These are phyloP conservation scores for Mentha longifolia DNA, from an alignment of 257 asterid species.

Conservation along the genomic window DNA sequence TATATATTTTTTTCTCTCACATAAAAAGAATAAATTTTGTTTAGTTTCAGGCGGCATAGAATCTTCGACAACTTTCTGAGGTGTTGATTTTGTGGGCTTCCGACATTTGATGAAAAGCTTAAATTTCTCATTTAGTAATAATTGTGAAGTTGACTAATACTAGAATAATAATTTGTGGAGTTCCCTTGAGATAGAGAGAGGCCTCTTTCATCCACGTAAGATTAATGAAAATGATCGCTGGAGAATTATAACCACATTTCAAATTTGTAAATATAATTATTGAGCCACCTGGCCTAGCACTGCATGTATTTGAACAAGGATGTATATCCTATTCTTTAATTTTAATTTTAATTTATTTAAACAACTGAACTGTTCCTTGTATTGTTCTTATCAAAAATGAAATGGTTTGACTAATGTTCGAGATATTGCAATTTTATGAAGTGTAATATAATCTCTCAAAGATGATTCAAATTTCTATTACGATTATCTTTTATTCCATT, in stretches of 20 bases:
- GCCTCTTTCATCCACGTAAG: background rate
- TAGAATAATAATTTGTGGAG: background rate
- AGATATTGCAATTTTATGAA: too few relatives aligned
- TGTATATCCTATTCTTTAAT: background rate
- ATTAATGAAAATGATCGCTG: conserved; percentile 27
- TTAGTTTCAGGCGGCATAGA: too few relatives aligned
- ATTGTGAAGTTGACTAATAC: conserved; percentile 19
- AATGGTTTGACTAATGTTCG: background rate
- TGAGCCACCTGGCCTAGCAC: conserved; percentile 18
- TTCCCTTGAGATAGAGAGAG: background rate
- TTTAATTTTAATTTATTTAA: background rate
- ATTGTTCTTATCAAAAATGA: background rate
- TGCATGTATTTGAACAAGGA: background rate
- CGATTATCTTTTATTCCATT: too few relatives aligned
- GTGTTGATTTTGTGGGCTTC: background rate
- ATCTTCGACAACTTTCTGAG: background rate
- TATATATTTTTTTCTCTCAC: too few relatives aligned
- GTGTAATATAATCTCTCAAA: too few relatives aligned
- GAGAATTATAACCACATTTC: conserved; percentile 23
- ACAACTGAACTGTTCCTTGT: background rate
- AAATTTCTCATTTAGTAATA: background rate
- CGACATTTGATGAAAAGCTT: background rate
- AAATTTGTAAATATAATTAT: background rate
- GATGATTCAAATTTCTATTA: too few relatives aligned
- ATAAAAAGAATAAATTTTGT: too few relatives aligned